phyloP scores from a whole-genome alignment of 2,329 filamentous ascomycete species.

The Venturia effusa region DNA sequence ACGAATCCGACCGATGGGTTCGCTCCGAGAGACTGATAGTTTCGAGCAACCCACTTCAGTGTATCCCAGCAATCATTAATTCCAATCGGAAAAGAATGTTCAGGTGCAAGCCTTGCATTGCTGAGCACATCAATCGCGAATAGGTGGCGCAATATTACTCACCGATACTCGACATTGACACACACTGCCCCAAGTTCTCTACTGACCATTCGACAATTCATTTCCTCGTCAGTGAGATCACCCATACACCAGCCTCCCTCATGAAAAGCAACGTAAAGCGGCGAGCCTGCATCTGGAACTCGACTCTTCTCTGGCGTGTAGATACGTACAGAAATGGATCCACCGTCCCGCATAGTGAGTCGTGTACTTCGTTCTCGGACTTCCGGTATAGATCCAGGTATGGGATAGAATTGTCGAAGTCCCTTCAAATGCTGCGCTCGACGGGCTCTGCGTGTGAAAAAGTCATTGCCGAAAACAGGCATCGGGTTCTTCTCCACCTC shows the following conservation, averaged over 20 bases:
- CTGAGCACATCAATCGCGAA: background rate
- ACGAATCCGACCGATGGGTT: conserved; percentile 36
- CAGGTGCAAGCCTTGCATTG: conserved; percentile 31
- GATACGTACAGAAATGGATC: conserved; percentile 3
- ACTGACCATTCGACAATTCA: conserved; percentile 30
- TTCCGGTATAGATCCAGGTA: conserved; percentile 21
- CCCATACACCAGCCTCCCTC: conserved; percentile 36
- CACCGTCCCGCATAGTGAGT: conserved; percentile 14
- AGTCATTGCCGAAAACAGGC: conserved; percentile 13
- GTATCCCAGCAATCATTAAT: conserved; percentile 39
- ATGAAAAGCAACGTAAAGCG: conserved; percentile 27
- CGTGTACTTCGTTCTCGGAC: conserved; percentile 21
- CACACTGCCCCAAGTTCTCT: conserved; percentile 29
- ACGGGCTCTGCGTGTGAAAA: conserved; percentile 16
- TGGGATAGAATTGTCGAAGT: conserved; percentile 22
- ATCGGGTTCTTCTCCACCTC: conserved; percentile 5
- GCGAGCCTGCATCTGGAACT: conserved; percentile 12
- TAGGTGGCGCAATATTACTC: conserved; percentile 5
- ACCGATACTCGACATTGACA: conserved; percentile 41
- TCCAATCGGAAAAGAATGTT: conserved; percentile 37
- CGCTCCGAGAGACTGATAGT: conserved; percentile 22
- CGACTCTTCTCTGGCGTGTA: conserved; percentile 14
- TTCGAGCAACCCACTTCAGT: conserved; percentile 28
- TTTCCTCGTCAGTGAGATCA: conserved; percentile 32
- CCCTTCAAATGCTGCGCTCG: conserved; percentile 20